Evolutionary conservation across 306 rosid species (phyloP), one percentile per base, ranked within the genome.

Genomic region (Corylus americana): DNA sequence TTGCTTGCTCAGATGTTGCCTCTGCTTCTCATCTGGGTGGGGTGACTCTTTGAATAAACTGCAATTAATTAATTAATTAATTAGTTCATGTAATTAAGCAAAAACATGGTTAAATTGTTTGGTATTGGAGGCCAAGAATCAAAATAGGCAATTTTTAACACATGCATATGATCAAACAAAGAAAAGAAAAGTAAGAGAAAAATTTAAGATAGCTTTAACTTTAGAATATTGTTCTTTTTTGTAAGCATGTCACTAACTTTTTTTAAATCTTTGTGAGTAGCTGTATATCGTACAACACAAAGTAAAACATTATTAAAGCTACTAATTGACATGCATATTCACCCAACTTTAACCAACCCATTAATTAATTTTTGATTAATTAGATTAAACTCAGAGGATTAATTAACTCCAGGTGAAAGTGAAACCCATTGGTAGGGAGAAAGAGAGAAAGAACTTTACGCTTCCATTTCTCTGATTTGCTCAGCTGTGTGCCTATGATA

Each of bases 21-120:
- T 93, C 76, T 96, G 99, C 81, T 93, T 96, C 89, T 96, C 98
- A 87, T 96, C 97, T 62, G 98, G 98, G 81, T 96, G 98, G 11
- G 99, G 98, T 63, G 99, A 96, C 51, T 96, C 99, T 80, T 93
- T 96, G 84, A 96, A 96, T 61, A 93, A 88, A 87, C 99, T 96
- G 84, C 53, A 86, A 59, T 27, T 25, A 18, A 45, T 39, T 39
- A 3, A 39, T 39, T 22, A 22, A 22, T 22, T 35, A 39, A 5
- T 42, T 42, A 42, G 31, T 42, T 75, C 69, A 44, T 82, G 44
- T 75, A n/a, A 68, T 18, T 31, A 31, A 31, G 35, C 35, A 31
- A 31, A 31, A 31, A 29, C 31, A 29, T 29, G 31, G 1, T 29
- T 29, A 44, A 44, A 39, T 42, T 2, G 50, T 4, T 39, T 39